Evolutionary conservation across 192 early-diverging fungal genomes (phyloP).

Genomic region (Physocladia obscura): DNA sequence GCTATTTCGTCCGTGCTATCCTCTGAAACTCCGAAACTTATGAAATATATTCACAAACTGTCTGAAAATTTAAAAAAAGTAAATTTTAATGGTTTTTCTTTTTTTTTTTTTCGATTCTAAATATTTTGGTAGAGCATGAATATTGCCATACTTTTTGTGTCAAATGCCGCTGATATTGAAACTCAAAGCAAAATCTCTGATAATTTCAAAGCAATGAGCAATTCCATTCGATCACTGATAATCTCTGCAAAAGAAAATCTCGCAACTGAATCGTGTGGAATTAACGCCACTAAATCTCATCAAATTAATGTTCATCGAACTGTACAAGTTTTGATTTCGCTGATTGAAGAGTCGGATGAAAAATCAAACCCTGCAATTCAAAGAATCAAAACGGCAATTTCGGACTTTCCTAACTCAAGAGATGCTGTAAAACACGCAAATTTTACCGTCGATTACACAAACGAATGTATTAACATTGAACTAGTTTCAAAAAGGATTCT

Average conservation of each 20-base stretch:
- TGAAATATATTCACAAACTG: conserved; percentile 38
- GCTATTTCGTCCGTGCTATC: conserved; percentile 44
- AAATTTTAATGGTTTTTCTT: conserved; percentile 5
- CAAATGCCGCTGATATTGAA: conserved; percentile 40
- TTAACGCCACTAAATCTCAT: conserved; percentile 37
- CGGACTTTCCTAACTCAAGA: too few species aligned
- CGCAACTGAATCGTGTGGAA: conserved; percentile 24
- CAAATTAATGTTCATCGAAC: conserved; percentile 23
- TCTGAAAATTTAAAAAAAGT: conserved; percentile 46
- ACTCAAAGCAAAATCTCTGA: conserved; percentile 43
- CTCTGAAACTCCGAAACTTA: conserved; percentile 37
- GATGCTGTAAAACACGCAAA: too few species aligned
- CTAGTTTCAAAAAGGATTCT: too few species aligned
- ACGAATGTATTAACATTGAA: too few species aligned
- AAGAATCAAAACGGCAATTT: too few species aligned
- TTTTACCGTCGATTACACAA: too few species aligned
- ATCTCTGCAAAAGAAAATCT: conserved; percentile 32
- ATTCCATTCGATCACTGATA: conserved; percentile 43
- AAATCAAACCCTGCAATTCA: too few species aligned
- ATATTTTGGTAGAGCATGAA: conserved; percentile 30
- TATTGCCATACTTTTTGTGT: conserved; percentile 43
- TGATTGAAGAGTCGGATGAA: conserved; percentile 50
- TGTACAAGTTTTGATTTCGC: conserved; percentile 43
- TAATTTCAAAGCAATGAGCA: conserved; percentile 45
- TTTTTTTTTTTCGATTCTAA: neutral